A percentile compares a stretch with the other conserved stretches of the same genome.
These are phyloP conservation scores for Stagonosporopsis vannaccii DNA, from an alignment of 2,329 filamentous ascomycete genomes.

Conservation along the genomic window DNA sequence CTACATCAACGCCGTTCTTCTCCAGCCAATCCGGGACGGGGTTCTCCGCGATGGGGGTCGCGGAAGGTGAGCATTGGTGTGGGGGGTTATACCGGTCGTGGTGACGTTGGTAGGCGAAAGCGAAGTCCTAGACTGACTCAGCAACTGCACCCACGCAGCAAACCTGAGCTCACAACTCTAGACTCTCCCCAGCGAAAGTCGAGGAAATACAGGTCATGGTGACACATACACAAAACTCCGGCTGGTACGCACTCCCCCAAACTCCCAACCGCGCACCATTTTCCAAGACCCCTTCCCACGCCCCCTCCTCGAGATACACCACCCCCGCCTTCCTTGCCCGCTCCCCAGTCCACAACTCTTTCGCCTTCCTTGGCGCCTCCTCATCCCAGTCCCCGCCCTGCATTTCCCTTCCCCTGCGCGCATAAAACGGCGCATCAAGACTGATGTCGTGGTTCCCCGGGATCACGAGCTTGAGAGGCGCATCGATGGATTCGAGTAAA, in stretches of 20 bases:
- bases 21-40: slow-evolving; percentile 55
- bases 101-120: slow-evolving; percentile 60
- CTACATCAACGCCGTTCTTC: slow-evolving; percentile 56
- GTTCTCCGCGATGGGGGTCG: slow-evolving; percentile 41
- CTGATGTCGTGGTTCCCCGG: slow-evolving; percentile 69
- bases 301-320: slow-evolving; percentile 64
- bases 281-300: slow-evolving; percentile 54
- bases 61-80: slow-evolving; percentile 34
- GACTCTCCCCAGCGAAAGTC: no score
- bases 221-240: slow-evolving; percentile 61
- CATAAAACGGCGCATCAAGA: slow-evolving; percentile 61
- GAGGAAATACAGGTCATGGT: no score
- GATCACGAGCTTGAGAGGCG: slow-evolving; percentile 67
- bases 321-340: slow-evolving; percentile 57
- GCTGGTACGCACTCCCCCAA: slow-evolving; percentile 63
- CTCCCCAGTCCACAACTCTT: slow-evolving; percentile 57
- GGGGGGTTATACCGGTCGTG: slow-evolving; percentile 62
- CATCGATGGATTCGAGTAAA: slow-evolving; percentile 58
- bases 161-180: no score
- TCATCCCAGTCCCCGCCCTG: slow-evolving; percentile 30
- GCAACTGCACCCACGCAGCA: neutral
- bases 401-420: slow-evolving; percentile 36
- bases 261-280: slow-evolving; percentile 59
- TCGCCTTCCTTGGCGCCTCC: slow-evolving; percentile 39
- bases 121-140: slow-evolving; percentile 49